A percentile compares a stretch with the other conserved stretches of the same genome.
Conservation (phyloP, 2,329 filamentous ascomycete genomes). For the Fusarium transvaalense region DNA sequence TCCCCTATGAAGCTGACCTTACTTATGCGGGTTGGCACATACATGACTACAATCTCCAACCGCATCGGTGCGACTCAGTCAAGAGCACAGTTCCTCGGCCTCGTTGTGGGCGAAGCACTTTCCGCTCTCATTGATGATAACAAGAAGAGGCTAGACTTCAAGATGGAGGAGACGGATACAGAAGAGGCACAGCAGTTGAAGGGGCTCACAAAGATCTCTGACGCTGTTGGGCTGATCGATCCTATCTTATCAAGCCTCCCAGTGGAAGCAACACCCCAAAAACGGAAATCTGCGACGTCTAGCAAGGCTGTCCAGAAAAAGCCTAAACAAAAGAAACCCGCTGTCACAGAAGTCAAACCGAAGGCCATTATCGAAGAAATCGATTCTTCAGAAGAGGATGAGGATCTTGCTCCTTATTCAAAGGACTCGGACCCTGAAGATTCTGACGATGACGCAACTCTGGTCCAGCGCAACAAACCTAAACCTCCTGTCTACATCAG, state of each 20-base stretch:
- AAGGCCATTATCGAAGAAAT: constrained; percentile 75
- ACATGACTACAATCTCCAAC: constrained; percentile 86
- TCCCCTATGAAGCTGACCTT: constrained; percentile 75
- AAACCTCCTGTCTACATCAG: constrained; percentile 91
- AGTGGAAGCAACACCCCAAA: constrained; percentile 3
- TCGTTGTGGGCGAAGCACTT: constrained; percentile 83
- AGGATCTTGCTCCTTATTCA: constrained; percentile 80
- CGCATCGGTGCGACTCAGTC: constrained; percentile 81
- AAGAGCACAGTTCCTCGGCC: constrained; percentile 84
- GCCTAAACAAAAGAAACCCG: constrained; percentile 47
- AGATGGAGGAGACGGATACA: constrained; percentile 80
- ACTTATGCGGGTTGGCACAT: constrained; percentile 77
- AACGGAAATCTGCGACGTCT: constrained; percentile 5
- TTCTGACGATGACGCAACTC: constrained; percentile 90
- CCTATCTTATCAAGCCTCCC: constrained; percentile 57
- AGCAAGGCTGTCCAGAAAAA: constrained; percentile 40
- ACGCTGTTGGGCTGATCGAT: constrained; percentile 71
- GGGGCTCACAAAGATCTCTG: constrained; percentile 70
- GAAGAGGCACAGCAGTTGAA: constrained; percentile 83
- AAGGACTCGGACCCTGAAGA: constrained; percentile 93
- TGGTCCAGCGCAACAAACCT: constrained; percentile 85
- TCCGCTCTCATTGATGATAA: constrained; percentile 74
- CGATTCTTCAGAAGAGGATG: constrained; percentile 69
- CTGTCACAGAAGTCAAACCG: constrained; percentile 49
- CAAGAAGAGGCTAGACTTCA: constrained; percentile 83